Percentiles rank a stretch among this genome's conserved stretches.
These are phyloP conservation scores for Crepidotus variabilis DNA, from an alignment of 768 basidiomycete species.

Conservation along the genomic window DNA sequence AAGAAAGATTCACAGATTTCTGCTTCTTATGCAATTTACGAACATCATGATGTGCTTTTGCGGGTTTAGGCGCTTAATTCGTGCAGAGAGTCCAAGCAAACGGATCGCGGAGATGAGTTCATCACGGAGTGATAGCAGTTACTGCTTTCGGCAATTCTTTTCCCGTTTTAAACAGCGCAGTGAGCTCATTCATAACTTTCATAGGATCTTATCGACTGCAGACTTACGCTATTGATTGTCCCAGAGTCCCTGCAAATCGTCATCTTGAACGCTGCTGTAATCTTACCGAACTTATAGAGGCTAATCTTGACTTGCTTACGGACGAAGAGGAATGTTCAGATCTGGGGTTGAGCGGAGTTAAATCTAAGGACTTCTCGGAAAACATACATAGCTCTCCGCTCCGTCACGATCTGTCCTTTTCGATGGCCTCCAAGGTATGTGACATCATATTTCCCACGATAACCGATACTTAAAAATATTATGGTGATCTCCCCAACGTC, in stretches of 20 bases:
- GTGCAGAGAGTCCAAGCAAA: background rate
- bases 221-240: background rate
- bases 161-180: background rate
- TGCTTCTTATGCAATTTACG: no score
- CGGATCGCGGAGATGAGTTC: background rate
- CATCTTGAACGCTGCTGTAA: no score
- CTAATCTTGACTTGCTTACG: no score
- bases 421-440: background rate
- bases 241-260: background rate
- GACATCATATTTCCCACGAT: constrained; percentile 8
- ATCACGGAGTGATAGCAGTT: background rate
- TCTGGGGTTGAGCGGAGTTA: no score
- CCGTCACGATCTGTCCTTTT: background rate
- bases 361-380: no score
- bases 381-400: background rate
- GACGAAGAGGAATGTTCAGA: no score
- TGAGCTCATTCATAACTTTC: background rate
- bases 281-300: no score
- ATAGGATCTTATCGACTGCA: background rate
- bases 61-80: background rate
- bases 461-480: constrained; percentile 4
- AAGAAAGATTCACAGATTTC: no score
- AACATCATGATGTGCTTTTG: no score
- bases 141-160: background rate
- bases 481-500: background rate